Evolutionary conservation across 1,284 basidiomycete genomes (phyloP).

Genomic region (Cutaneotrichosporon mucoides): DNA sequence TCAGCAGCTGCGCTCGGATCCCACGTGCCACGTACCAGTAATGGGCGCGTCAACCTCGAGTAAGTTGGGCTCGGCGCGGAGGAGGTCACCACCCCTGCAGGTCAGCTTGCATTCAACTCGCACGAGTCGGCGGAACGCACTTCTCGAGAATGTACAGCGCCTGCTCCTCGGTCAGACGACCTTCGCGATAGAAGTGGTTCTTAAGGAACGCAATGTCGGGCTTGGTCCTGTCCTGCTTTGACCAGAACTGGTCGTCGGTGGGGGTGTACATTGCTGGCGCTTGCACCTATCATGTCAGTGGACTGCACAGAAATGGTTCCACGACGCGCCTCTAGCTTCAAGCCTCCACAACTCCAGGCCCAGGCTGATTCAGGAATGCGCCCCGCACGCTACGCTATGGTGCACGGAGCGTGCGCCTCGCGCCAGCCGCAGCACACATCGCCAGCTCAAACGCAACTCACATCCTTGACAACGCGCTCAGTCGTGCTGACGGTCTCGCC

Average conservation of each 20-base stretch:
- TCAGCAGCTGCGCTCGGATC: slow-evolving; percentile 14
- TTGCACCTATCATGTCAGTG: slow-evolving; percentile 63
- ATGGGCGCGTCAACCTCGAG: slow-evolving; percentile 90
- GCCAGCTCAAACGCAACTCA: slow-evolving; percentile 25
- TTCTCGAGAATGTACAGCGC: slow-evolving; percentile 81
- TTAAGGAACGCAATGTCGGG: slow-evolving; percentile 97
- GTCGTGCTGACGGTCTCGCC: slow-evolving; percentile 68
- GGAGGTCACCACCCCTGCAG: slow-evolving; percentile 61
- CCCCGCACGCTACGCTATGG: too few relatives aligned
- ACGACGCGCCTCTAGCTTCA: too few relatives aligned
- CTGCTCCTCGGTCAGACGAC: slow-evolving; percentile 83
- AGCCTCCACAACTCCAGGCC: too few relatives aligned
- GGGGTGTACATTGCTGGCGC: slow-evolving; percentile 89
- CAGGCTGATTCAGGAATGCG: too few relatives aligned
- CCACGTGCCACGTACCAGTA: slow-evolving; percentile 62
- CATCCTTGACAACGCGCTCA: slow-evolving; percentile 51
- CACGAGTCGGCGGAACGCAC: slow-evolving; percentile 24
- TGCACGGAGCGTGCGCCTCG: too few relatives aligned
- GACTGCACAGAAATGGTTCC: too few relatives aligned
- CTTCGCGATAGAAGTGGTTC: slow-evolving; percentile 98
- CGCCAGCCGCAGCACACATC: too few relatives aligned
- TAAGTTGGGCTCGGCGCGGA: slow-evolving; percentile 80
- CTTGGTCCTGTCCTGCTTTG: slow-evolving; percentile 72
- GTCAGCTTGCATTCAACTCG: slow-evolving; percentile 2
- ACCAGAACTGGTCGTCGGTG: slow-evolving; percentile 90